phyloP scores from a whole-genome alignment of 495 filamentous ascomycete species.

The Daldinia bambusicola region DNA sequence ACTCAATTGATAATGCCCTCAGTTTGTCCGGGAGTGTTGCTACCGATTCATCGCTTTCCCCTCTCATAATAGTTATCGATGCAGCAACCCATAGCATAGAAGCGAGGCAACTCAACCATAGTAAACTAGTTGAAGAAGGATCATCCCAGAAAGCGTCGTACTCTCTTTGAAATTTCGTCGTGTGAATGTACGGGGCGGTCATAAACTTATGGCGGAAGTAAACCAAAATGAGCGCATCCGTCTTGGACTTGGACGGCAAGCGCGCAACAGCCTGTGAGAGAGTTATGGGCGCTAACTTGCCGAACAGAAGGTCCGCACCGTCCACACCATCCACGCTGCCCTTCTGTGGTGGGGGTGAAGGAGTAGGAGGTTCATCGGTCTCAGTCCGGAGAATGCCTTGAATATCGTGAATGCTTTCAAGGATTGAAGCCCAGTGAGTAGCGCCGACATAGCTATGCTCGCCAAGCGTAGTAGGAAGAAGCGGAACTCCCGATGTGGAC shows the following conservation, averaged over 20 bases:
- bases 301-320: slow-evolving; percentile 43
- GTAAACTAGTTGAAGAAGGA: slow-evolving; percentile 48
- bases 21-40: slow-evolving; percentile 37
- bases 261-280: slow-evolving; percentile 51
- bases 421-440: slow-evolving; percentile 62
- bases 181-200: slow-evolving; percentile 52
- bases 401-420: slow-evolving; percentile 56
- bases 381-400: slow-evolving; percentile 48
- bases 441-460: slow-evolving; percentile 56
- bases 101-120: slow-evolving; percentile 58
- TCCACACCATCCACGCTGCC: slow-evolving; percentile 36
- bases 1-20: slow-evolving; percentile 49
- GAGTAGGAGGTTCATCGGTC: slow-evolving; percentile 40
- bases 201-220: slow-evolving; percentile 58
- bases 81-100: slow-evolving; percentile 53
- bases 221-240: slow-evolving; percentile 54
- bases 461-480: slow-evolving; percentile 39
- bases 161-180: slow-evolving; percentile 55
- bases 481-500: slow-evolving; percentile 32
- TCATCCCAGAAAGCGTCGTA: slow-evolving; percentile 61
- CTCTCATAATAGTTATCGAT: slow-evolving; percentile 43
- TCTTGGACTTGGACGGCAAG: slow-evolving; percentile 52
- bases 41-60: slow-evolving; percentile 41
- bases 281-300: slow-evolving; percentile 43
- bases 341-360: slow-evolving; percentile 38